These are phyloP conservation scores for Phaseolus lunatus DNA, from an alignment of 306 rosid species.

Conservation along the genomic window DNA sequence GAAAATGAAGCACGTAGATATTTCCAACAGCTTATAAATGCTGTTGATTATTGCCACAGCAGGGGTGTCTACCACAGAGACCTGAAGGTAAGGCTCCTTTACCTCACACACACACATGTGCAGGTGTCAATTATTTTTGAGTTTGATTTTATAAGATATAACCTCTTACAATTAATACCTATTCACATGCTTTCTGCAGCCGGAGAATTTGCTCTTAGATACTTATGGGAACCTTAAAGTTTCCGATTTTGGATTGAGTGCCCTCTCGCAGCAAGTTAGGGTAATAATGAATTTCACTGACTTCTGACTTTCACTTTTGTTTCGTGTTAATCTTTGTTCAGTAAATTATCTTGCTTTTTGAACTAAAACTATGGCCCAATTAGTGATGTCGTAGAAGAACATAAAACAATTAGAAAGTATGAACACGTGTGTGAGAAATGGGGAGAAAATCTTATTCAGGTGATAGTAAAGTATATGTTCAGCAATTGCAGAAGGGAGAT, in stretches of 20 bases:
- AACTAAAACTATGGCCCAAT: not conserved
- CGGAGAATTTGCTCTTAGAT: constrained; percentile 94
- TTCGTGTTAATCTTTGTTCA: constrained; percentile 26
- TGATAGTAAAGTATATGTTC: not conserved
- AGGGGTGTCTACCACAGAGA: constrained; percentile 98
- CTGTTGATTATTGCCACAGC: constrained; percentile 98
- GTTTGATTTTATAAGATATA: constrained; percentile 4
- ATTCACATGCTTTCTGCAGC: constrained; percentile 64
- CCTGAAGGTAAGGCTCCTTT: constrained; percentile 69
- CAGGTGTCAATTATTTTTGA: not conserved
- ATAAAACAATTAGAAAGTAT: constrained; percentile 1
- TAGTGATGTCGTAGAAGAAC: not conserved
- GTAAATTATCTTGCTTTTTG: not conserved
- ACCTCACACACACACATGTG: not conserved
- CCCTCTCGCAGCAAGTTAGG: constrained; percentile 93
- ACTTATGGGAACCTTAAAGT: constrained; percentile 85
- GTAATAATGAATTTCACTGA: constrained; percentile 53
- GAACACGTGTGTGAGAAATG: not conserved
- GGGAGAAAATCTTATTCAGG: not conserved
- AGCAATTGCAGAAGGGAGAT: not conserved
- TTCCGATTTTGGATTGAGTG: constrained; percentile 98
- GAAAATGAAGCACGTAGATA: constrained; percentile 92
- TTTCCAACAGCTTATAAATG: constrained; percentile 97
- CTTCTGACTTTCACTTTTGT: constrained; percentile 39
- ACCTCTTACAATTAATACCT: constrained; percentile 27